Percentiles rank a stretch among this genome's conserved stretches.
These are phyloP conservation scores for Hemileccinum impolitum DNA, from an alignment of 768 basidiomycete species.

Conservation along the genomic window DNA sequence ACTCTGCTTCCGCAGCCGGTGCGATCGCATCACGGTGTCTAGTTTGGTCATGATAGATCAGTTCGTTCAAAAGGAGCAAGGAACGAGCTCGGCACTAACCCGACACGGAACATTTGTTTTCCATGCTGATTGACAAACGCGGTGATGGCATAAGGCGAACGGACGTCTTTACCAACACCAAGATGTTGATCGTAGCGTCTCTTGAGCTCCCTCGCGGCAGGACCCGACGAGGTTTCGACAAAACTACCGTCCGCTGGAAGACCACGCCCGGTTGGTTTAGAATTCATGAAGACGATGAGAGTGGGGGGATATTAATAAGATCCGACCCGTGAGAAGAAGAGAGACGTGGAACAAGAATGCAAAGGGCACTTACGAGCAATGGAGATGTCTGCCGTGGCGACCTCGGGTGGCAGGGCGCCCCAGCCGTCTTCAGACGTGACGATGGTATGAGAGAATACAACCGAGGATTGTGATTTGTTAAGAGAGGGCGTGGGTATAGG, in stretches of 20 bases:
- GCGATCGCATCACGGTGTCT: constrained; percentile 63
- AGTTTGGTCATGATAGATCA: constrained; percentile 1
- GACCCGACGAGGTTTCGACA: constrained; percentile 76
- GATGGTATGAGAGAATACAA: constrained; percentile 44
- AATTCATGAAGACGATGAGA: neutral
- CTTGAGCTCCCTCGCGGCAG: constrained; percentile 76
- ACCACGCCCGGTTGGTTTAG: constrained; percentile 1
- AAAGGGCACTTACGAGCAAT: constrained; percentile 49
- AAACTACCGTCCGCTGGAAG: constrained; percentile 66
- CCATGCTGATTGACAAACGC: constrained; percentile 80
- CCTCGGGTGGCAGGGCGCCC: constrained; percentile 46
- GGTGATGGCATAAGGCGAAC: constrained; percentile 82
- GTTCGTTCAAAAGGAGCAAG: neutral
- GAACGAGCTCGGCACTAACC: constrained; percentile 44
- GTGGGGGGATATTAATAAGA: constrained; percentile 1
- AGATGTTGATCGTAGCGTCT: constrained; percentile 64
- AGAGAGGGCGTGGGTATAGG: constrained; percentile 39
- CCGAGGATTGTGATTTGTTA: constrained; percentile 39
- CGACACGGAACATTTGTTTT: constrained; percentile 71
- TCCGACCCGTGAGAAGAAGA: constrained; percentile 2
- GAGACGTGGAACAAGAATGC: neutral
- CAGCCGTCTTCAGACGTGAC: constrained; percentile 34
- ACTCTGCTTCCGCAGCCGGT: constrained; percentile 55
- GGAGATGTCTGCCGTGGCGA: constrained; percentile 53
- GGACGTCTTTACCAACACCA: constrained; percentile 62